These are phyloP conservation scores for Wallacemonas collosoma DNA, from an alignment of 208 protist genomes.

Conservation along the genomic window DNA sequence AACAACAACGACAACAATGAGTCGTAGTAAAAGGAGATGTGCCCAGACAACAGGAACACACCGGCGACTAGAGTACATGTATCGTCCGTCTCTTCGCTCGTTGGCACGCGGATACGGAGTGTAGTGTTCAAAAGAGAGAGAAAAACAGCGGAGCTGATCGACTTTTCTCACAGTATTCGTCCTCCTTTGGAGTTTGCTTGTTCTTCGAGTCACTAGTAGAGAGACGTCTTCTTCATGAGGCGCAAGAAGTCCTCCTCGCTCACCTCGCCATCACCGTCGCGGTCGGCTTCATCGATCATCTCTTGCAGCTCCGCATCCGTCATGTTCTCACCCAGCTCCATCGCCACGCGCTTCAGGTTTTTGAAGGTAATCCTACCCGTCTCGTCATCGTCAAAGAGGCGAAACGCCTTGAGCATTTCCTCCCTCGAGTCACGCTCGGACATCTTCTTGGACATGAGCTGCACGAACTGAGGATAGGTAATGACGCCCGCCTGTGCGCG, in stretches of 20 bases:
- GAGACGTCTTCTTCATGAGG: slow-evolving; percentile 95
- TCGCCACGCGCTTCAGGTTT: slow-evolving; percentile 96
- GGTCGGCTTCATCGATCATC: slow-evolving; percentile 98
- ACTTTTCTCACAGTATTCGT: too few relatives aligned
- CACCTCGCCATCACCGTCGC: slow-evolving; percentile 96
- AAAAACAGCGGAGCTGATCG: too few relatives aligned
- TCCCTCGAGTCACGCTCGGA: slow-evolving; percentile 89
- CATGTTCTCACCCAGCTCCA: slow-evolving; percentile 96
- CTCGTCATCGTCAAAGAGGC: slow-evolving; percentile 95
- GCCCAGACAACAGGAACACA: background rate
- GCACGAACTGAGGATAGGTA: slow-evolving; percentile 83
- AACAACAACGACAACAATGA: background rate
- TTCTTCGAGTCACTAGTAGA: slow-evolving; percentile 51
- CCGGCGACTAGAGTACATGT: background rate
- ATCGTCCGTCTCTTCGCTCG: background rate
- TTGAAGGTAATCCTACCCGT: slow-evolving; percentile 96
- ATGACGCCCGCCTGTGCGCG: slow-evolving; percentile 50
- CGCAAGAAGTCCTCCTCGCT: slow-evolving; percentile 95
- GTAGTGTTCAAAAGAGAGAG: background rate
- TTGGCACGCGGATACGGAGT: background rate
- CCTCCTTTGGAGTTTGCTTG: too few relatives aligned
- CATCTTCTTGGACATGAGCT: slow-evolving; percentile 92
- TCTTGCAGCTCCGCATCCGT: slow-evolving; percentile 97
- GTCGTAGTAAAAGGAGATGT: background rate
- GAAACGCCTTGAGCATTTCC: slow-evolving; percentile 96